Evolutionary conservation across 768 basidiomycete species (phyloP).

Genomic region (Pleurotus pulmonarius): DNA sequence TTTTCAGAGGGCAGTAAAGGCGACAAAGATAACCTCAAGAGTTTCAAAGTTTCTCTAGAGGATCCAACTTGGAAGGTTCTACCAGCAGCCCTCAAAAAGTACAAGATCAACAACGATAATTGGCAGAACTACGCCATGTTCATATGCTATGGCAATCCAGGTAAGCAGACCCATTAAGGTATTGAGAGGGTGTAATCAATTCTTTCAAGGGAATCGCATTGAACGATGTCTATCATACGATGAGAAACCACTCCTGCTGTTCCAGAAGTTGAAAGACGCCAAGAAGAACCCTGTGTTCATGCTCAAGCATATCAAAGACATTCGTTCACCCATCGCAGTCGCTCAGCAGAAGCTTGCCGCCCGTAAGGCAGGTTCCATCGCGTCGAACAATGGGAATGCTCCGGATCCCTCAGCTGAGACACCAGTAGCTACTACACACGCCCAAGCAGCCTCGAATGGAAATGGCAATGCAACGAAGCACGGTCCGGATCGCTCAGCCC

Average conservation of each 20-base stretch:
- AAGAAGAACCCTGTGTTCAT: conserved; percentile 99
- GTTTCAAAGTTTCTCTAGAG: conserved; percentile 95
- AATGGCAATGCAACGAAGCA: background rate
- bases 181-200: background rate
- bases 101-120: conserved; percentile 96
- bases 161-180: conserved; percentile 36
- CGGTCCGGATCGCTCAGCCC: conserved; percentile 33
- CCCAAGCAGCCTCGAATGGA: conserved; percentile 26
- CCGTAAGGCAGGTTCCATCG: conserved; percentile 68
- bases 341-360: conserved; percentile 95
- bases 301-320: conserved; percentile 95
- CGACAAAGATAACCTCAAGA: conserved; percentile 62
- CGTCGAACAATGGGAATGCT: conserved; percentile 32
- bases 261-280: conserved; percentile 95
- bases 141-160: conserved; percentile 93
- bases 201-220: conserved; percentile 57
- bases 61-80: conserved; percentile 99
- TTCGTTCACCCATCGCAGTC: conserved; percentile 94
- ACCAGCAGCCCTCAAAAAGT: conserved; percentile 97
- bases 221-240: conserved; percentile 97
- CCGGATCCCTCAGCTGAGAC: conserved; percentile 15
- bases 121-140: conserved; percentile 99
- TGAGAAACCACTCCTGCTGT: conserved; percentile 94
- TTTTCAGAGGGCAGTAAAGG: background rate
- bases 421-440: conserved; percentile 40